A percentile compares a stretch with the other conserved stretches of the same genome.
Conservation (phyloP, 352 stramenopile species). For the Halophytophthora batemanensis region DNA sequence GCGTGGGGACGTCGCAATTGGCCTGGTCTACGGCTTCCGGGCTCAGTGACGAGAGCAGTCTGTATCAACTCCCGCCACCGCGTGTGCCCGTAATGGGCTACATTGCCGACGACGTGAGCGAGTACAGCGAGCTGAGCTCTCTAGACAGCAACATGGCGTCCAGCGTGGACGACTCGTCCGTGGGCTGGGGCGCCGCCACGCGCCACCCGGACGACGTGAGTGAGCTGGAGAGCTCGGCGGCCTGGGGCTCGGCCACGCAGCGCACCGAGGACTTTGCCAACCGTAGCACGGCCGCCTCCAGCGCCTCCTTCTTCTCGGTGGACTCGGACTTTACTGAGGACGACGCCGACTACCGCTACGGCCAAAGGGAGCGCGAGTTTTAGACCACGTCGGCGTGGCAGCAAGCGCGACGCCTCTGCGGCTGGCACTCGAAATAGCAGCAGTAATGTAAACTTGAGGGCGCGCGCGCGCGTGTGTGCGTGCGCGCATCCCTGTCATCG, state of each 20-base stretch:
- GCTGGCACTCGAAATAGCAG: no score
- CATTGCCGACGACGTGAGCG: no score
- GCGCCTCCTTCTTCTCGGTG: constrained; percentile 34
- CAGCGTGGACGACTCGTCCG: no score
- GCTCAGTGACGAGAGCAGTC: constrained; percentile 1
- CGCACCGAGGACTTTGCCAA: constrained; percentile 14
- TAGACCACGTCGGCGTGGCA: constrained; percentile 13
- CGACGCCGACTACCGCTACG: constrained; percentile 9
- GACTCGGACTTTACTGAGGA: constrained; percentile 31
- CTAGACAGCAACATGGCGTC: no score
- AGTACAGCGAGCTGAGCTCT: no score
- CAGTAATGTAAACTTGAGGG: no score
- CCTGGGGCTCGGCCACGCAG: constrained; percentile 27
- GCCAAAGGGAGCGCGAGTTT: constrained; percentile 29
- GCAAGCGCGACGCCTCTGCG: constrained; percentile 4
- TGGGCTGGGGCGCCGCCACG: no score
- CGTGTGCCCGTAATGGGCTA: no score
- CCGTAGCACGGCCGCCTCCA: constrained; percentile 26
- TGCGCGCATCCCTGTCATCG: no score
- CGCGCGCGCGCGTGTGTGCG: no score
- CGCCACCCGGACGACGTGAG: constrained; percentile 12
- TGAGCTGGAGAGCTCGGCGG: constrained; percentile 7
- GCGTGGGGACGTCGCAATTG: background rate
- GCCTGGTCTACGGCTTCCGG: constrained; percentile 2
- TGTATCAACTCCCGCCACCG: no score